Base-by-base conservation (phyloP, 306 rosid genomes). In the Vigna radiata region DNA sequence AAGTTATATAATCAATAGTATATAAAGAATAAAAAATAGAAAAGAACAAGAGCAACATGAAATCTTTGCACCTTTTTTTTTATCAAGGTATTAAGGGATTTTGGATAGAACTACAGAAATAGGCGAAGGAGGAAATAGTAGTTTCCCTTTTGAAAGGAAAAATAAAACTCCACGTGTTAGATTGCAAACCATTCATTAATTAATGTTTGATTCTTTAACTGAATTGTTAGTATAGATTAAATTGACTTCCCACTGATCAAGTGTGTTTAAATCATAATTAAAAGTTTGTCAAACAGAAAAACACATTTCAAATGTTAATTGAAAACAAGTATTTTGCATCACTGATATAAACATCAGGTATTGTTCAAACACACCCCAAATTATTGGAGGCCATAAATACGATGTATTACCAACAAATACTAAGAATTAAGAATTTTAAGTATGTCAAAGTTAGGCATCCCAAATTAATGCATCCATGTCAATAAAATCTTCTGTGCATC, bases 111-210 rank as follows among this genome's bases (percentile, higher is more conserved):
- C 15, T 52, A 12, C 5, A 7, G 48, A 70, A 68, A 59, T 74
- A 78, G 12, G 44, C 18, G 63, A 68, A 78, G 80, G 74, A 73
- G 83, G 54, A 73, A 60, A 72, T 8, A 1, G 19, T 56, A 37
- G 53, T 4, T 17, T 56, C 15, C 2, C 7, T 19, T 43, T 43
- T n/a, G 12, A 14, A 17, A 37, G 10, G 27, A n/a, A 16, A 46
- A 19, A 19, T 19, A 19, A 19, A 19, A 72, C 60, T 44, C 25
- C 73, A 49, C 73, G 46, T 44, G 70, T 47, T 54, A 10, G 72
- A 49, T 21, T 27, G 29, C 59, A 64, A 63, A 62, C 37, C 27
- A 13, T 64, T 54, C 75, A 55, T 23, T 72, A 25, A 73, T 49
- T 16, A 66, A 39, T 65, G 49, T 17, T 49, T 37, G 0, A 18